Evolutionary conservation across 148 eudicot species (phyloP), one percentile per base, ranked within the genome.

Genomic region (Suaeda aralocaspica): DNA sequence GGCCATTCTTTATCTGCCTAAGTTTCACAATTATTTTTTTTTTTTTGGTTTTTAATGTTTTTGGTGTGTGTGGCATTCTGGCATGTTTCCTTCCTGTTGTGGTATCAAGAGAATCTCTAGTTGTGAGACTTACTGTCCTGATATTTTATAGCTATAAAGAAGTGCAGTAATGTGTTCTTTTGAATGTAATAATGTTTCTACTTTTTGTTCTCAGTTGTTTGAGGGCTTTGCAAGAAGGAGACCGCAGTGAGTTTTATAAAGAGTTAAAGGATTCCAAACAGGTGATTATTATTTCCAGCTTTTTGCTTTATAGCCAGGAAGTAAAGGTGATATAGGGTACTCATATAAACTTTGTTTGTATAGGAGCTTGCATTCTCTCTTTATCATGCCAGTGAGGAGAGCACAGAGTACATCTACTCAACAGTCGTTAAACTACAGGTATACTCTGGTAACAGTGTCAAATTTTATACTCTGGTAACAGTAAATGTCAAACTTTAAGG

Each of bases 351-450:
- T 58, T 42, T 26, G 29, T 67, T 56, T 75, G 22, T 61, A 34
- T 72, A 94, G 99, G 97, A 83, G 75, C 99, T 94, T 77, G 83
- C 88, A 62, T 61, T 84, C 61, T 94, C 96, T 70, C 83, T 91
- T 50, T 77, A 79, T 73, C 87, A 86, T 36, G 41, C 41, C 4
- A 36, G 99, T 73, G 87, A 87, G 75, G 97, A 94, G 84, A 90
- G 99, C 71, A 91, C 97, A 36, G 87, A 86, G 64, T 82, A 82
- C 78, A 89, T 94, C 60, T 83, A 89, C 76, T 83, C 96, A 66
- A 79, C 92, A 41, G 82, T 94, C 33, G 84, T 94, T 33, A 94
- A 89, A 75, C 96, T 94, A 61, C 99, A 94, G 99, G 99, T 94
- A 82, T 59, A 57, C n/a, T 63, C 28, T 74, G 42, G 19, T 62